Evolutionary conservation across 1,284 basidiomycete species (phyloP).

Genomic region (Rhodotorula sp.): DNA sequence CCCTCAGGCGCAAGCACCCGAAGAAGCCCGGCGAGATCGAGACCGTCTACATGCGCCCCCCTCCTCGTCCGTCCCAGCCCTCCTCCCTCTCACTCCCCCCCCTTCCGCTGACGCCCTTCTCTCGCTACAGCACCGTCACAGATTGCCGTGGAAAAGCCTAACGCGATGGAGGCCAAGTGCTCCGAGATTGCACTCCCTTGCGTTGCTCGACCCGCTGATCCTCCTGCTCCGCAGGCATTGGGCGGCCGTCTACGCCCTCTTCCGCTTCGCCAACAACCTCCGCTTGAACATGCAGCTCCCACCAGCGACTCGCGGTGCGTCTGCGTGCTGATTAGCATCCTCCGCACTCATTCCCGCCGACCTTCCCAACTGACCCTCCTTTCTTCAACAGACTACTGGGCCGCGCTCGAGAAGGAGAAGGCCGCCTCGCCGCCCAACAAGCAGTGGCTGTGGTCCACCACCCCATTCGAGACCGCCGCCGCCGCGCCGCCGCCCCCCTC

Average conservation of each 20-base stretch:
- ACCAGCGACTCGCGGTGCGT: conserved; percentile 50
- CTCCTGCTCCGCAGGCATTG: conserved; percentile 61
- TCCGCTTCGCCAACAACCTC: conserved; percentile 77
- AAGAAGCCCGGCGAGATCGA: conserved; percentile 67
- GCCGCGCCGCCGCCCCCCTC: conserved; percentile 27
- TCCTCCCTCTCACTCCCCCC: neutral
- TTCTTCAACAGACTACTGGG: conserved; percentile 68
- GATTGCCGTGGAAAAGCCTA: conserved; percentile 52
- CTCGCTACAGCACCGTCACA: conserved; percentile 57
- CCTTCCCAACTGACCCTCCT: neutral
- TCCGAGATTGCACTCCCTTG: neutral
- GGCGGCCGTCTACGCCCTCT: conserved; percentile 82
- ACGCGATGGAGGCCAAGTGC: conserved; percentile 66
- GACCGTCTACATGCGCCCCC: conserved; percentile 69
- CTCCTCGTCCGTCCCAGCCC: conserved; percentile 47
- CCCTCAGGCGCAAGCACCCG: conserved; percentile 65
- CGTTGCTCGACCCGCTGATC: neutral
- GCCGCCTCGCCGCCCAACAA: conserved; percentile 63
- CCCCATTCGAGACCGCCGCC: conserved; percentile 72
- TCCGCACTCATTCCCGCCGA: fast-evolving
- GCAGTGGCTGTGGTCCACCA: conserved; percentile 80
- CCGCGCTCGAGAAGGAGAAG: conserved; percentile 68
- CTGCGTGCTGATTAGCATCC: too few species aligned
- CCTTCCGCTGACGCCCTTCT: too few species aligned
- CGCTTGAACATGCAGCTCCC: conserved; percentile 77